phyloP scores from a whole-genome alignment of 2,329 filamentous ascomycete genomes.

The Aphanoascus verrucosus region DNA sequence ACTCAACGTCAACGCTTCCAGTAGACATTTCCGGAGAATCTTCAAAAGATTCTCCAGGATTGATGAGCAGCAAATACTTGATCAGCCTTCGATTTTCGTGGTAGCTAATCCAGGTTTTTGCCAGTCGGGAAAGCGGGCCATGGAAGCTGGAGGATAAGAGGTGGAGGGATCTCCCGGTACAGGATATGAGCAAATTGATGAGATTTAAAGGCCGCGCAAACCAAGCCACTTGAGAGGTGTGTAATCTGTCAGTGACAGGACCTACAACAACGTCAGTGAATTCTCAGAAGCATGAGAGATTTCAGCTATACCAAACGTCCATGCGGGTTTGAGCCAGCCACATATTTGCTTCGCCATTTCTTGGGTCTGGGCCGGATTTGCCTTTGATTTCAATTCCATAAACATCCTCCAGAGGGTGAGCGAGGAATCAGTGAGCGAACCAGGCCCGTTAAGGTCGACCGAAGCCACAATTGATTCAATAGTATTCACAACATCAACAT shows the following conservation, averaged over 20 bases:
- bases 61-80: conserved; percentile 41
- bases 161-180: conserved; percentile 46
- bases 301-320: conserved; percentile 57
- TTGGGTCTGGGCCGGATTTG: conserved; percentile 58
- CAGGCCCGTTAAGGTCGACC: conserved; percentile 72
- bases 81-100: conserved; percentile 34
- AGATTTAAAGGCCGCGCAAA: conserved; percentile 58
- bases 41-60: conserved; percentile 13
- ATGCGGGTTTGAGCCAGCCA: conserved; percentile 70
- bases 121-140: conserved; percentile 24
- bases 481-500: conserved; percentile 56
- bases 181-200: conserved; percentile 56
- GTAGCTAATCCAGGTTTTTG: conserved; percentile 34
- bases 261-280: conserved; percentile 33
- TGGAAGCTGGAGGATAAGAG: conserved; percentile 17
- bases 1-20: conserved; percentile 17
- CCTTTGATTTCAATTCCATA: conserved; percentile 54
- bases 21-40: neutral
- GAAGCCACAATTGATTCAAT: conserved; percentile 62
- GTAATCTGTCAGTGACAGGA: conserved; percentile 49
- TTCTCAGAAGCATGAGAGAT: neutral
- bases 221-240: conserved; percentile 52
- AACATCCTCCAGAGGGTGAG: conserved; percentile 61
- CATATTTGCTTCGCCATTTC: conserved; percentile 61
- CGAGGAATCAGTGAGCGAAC: conserved; percentile 66